These are phyloP conservation scores for Leccinum imitatum DNA, from an alignment of 768 basidiomycete genomes.

Conservation along the genomic window DNA sequence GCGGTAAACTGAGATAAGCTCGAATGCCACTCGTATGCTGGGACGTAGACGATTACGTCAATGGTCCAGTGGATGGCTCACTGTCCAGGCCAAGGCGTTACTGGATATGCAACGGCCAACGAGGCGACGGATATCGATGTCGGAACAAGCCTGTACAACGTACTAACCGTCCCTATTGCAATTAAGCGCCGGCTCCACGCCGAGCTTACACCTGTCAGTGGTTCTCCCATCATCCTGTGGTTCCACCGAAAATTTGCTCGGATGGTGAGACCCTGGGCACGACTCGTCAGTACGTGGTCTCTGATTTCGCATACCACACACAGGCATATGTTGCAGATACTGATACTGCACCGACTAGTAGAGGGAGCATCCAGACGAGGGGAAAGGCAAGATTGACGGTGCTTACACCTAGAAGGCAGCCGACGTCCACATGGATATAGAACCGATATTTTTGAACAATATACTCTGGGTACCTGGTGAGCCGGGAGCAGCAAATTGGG, in stretches of 20 bases:
- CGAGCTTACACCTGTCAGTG: neutral
- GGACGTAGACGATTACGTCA: conserved; percentile 6
- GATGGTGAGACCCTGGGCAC: conserved; percentile 14
- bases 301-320: conserved; percentile 1
- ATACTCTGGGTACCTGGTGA: conserved; percentile 33
- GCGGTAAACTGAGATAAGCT: neutral
- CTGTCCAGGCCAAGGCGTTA: conserved; percentile 24
- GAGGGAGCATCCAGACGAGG: conserved; percentile 45
- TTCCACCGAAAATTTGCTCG: conserved; percentile 4
- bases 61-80: conserved; percentile 15
- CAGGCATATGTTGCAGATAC: conserved; percentile 43
- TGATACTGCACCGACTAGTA: conserved; percentile 46
- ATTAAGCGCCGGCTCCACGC: conserved; percentile 19
- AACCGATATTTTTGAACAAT: conserved; percentile 53
- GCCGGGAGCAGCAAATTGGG: neutral
- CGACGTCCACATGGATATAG: conserved; percentile 48
- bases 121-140: conserved; percentile 12
- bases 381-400: conserved; percentile 36
- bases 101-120: conserved; percentile 7
- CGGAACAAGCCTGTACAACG: conserved; percentile 13
- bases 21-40: conserved; percentile 12
- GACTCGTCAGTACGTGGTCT: neutral
- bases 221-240: neutral
- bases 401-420: conserved; percentile 41
- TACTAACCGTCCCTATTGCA: conserved; percentile 7